phyloP scores from a whole-genome alignment of 163 green algal species.

The Smithsoniella earleae region DNA sequence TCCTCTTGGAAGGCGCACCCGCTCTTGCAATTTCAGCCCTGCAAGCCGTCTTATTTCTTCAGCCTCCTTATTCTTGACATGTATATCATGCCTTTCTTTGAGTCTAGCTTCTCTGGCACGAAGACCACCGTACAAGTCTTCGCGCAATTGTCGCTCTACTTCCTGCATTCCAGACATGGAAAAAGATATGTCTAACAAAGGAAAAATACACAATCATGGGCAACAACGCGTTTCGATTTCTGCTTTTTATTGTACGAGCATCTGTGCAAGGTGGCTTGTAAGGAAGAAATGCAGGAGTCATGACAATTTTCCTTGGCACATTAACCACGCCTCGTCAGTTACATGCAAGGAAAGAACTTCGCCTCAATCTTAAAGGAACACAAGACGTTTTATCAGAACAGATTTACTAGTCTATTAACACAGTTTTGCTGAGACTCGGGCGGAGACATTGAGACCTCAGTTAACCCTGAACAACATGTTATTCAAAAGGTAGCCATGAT shows the following conservation, averaged over 20 bases:
- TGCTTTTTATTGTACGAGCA: neutral
- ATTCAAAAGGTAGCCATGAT: no score
- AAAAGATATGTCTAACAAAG: neutral
- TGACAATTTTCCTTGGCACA: neutral
- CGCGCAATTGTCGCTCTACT: neutral
- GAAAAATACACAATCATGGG: neutral
- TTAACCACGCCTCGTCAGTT: neutral
- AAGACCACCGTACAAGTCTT: constrained; percentile 11
- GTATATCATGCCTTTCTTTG: constrained; percentile 21
- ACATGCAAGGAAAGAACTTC: no score
- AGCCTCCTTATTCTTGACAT: constrained; percentile 1
- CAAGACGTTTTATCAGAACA: no score
- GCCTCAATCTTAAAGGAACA: no score
- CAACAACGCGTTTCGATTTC: neutral
- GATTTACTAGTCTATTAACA: no score
- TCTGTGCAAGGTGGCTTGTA: no score
- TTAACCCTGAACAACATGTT: no score
- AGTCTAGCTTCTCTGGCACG: constrained; percentile 5
- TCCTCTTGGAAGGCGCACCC: no score
- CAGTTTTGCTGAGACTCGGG: no score
- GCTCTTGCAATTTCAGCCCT: constrained; percentile 1
- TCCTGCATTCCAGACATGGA: neutral
- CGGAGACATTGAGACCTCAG: no score
- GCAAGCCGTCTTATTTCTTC: neutral
- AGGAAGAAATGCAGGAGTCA: no score